Evolutionary conservation across 75 land plant species (phyloP), one percentile per base, ranked within the genome.

Genomic region (Picea glauca): DNA sequence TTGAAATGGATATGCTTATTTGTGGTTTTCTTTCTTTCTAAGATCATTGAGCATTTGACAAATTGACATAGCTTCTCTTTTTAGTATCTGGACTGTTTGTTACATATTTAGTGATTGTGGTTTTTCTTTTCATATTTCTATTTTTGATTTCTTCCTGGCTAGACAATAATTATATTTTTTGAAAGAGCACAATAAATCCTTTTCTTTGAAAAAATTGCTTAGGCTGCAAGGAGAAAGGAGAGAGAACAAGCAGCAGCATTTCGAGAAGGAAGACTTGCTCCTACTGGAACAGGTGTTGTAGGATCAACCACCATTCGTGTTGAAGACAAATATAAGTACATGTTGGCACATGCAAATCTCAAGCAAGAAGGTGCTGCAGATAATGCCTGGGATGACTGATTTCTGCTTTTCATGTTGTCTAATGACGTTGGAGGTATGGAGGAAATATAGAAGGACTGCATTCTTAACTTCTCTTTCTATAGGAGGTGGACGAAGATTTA

Each of bases 301-400:
- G 92, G 94, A 56, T 60, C 93, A 18, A 82, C 88, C 14, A 76
- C 90, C 66, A 87, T 92, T 56, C 83, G 84, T 56, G 84, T 92
- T 43, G 94, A 92, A 43, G 94, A 92, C 79, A 90, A 88, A 76
- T 92, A 92, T 68, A 88, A 87, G 83, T 87, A 90, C 76, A 92
- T 92, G 94, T 83, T 92, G 38, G 76, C 84, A 2, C 62, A 88
- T 1, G 46, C 90, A 20, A 76, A 54, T 50, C 84, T 81, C 60
- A 92, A 83, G 73, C 81, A 66, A 78, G 93, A 84, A 67, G 94
- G 94, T 46, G 88, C 88, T 4, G 94, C 94, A 56, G 94, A 92
- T 81, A 90, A 88, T 85, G 94, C 94, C 62, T 92, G 94, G 94
- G 92, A 92, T 81, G 94, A 92, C 61, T 92, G 80, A 84, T 72